Evolutionary conservation across 768 basidiomycete species (phyloP).

Genomic region (Tricholomella constricta): DNA sequence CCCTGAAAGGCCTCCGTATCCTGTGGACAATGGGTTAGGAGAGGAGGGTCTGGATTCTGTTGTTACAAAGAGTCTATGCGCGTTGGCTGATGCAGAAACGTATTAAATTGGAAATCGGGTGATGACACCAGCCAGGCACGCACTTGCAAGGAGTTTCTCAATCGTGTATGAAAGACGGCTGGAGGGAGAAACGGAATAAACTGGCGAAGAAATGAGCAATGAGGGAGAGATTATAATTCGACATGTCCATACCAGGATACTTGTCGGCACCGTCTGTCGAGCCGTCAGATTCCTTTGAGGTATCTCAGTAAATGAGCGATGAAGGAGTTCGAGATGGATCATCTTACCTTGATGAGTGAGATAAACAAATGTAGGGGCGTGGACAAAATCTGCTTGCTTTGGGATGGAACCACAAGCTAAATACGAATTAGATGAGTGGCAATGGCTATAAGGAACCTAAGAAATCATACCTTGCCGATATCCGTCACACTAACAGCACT

Average conservation of each 20-base stretch:
- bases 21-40: conserved; percentile 43
- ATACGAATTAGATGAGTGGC: not conserved
- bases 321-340: not conserved
- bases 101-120: not conserved
- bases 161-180: conserved; percentile 70
- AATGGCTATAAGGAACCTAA: not conserved
- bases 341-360: conserved; percentile 64
- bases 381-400: conserved; percentile 76
- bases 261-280: conserved; percentile 76
- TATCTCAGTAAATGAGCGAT: not conserved
- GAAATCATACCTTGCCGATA: conserved; percentile 63
- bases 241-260: conserved; percentile 60
- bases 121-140: conserved; percentile 29
- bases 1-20: conserved; percentile 59
- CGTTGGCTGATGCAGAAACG: conserved; percentile 52
- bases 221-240: not conserved
- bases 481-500: conserved; percentile 86
- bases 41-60: conserved; percentile 59
- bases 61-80: conserved; percentile 79
- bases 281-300: conserved; percentile 65
- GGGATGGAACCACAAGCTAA: conserved; percentile 76
- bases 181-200: conserved; percentile 72
- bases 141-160: conserved; percentile 82
- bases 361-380: conserved; percentile 72
- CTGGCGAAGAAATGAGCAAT: conserved; percentile 34